Evolutionary conservation across 1,139 yeast species (phyloP), one percentile per base, ranked within the genome.

Genomic region (Candida dubliniensis): DNA sequence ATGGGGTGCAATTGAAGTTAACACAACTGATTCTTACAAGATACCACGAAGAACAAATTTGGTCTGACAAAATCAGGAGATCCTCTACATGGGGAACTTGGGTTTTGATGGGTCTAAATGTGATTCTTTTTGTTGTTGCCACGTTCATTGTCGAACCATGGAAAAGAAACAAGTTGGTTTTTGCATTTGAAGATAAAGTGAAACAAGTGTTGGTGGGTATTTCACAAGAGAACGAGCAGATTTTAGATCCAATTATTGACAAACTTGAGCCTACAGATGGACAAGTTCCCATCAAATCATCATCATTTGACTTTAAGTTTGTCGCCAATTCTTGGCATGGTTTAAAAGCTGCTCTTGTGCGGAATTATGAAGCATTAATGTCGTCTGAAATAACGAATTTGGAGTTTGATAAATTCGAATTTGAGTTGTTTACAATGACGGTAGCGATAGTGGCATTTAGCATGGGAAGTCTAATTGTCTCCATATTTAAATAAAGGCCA

Each of bases 71-170:
- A 63, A 93, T 93, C 48, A 72, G 99, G 50, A 76, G 95, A 49
- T 90, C 96, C 2, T 88, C 96, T 8, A 91, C 99, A 0, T 95
- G 96, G 96, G 99, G 98, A 1, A 93, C 99, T 0, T 83, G 95
- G 78, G 71, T 84, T 1, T 74, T 95, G 41, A 90, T 90, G 96
- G 95, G 91, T 1, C 77, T 90, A 52, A 95, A 95, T 65, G 77
- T 93, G 15, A 48, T 87, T 13, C 64, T 95, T 34, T 90, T 95
- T 54, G 58, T 90, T 4, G 70, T 87, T 3, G 95, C 95, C 11
- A 96, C 95, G 47, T 71, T 93, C 53, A 74, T 90, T 0, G 81
- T 95, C 40, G 99, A 95, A 66, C 99, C 99, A 0, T 89, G 96
- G 95, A 93, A 91, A 59, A 71, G 99, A 50, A 72, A 79, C 45